Evolutionary conservation across 345 rosid genomes (phyloP), one percentile per base, ranked within the genome.

Genomic region (Eucalyptus sideroxylon): DNA sequence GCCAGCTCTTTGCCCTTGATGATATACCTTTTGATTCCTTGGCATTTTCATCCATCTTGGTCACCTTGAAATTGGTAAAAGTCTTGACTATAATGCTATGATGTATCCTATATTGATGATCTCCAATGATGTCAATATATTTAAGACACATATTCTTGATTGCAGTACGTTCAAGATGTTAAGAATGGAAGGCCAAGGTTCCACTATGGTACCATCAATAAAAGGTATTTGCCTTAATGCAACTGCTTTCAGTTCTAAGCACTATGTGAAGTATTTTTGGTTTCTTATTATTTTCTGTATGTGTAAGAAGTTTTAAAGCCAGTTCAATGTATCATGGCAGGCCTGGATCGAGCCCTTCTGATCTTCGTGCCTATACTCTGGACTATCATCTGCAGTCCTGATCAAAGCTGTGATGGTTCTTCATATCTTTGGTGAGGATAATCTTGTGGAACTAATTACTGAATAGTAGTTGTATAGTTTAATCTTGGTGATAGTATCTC

Each of bases 281-380:
- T 86, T 26, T 31, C 21, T 86, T 86, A 55, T 87, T 87, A 23
- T 55, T 15, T 55, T 40, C 60, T 51, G 87, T 34, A 55, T 2
- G 14, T 31, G 6, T 51, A 11, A 53, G 45, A 51, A 86, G 24
- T 47, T 86, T 30, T 47, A 86, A 86, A 27, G 16, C 85, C 50
- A 30, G 31, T 87, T 42, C 16, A 67, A 87, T 89, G 40, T 69
- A 11, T 87, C 55, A n/a, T 89, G 91, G 90, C 95, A 98, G 99
- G 95, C 99, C 98, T 31, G 99, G 99, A 89, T 94, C 99, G 40
- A 94, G 97, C 91, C 97, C 99, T 86, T 97, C 99, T 30, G 99
- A 96, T 90, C 95, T 95, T n/a, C 94, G 91, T 2, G 97, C 98
- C 89, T 96, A 92, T 72, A 92, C 95, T 77, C 97, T 98, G n/a